These are phyloP conservation scores for Neurospora sublineolata DNA, from an alignment of 495 filamentous ascomycete species.

Conservation along the genomic window DNA sequence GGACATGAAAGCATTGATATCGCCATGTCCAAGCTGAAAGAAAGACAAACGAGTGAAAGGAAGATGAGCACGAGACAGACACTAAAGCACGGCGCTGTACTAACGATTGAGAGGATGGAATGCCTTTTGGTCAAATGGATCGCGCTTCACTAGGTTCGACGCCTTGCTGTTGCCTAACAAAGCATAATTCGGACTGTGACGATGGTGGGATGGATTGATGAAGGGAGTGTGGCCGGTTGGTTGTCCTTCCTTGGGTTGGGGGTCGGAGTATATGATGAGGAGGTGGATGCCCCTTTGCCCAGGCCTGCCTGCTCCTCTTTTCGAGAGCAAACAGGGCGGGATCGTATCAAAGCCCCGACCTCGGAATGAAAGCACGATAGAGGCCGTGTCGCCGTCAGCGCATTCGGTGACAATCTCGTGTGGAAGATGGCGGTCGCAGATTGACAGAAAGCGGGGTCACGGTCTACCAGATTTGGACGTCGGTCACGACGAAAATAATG, in stretches of 20 bases:
- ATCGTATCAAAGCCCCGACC: background rate
- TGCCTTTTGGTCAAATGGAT: background rate
- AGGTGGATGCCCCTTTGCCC: background rate
- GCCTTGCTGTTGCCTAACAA: background rate
- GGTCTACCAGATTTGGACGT: background rate
- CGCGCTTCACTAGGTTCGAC: background rate
- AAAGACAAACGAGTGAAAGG: background rate
- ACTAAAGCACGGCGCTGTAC: background rate
- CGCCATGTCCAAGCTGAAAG: background rate
- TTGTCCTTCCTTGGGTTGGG: background rate
- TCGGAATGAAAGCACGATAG: background rate
- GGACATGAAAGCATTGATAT: background rate
- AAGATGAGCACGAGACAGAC: background rate
- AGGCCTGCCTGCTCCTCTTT: background rate
- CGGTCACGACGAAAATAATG: background rate
- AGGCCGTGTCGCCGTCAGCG: background rate
- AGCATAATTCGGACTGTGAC: background rate
- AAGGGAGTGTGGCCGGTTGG: background rate
- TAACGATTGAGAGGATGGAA: background rate
- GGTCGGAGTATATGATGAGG: background rate
- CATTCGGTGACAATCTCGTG: background rate
- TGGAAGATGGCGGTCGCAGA: background rate
- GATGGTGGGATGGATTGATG: background rate
- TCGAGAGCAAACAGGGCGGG: background rate
- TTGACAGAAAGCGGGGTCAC: background rate